Evolutionary conservation across 331 rosid species (phyloP).

Genomic region (Malus hybrid): DNA sequence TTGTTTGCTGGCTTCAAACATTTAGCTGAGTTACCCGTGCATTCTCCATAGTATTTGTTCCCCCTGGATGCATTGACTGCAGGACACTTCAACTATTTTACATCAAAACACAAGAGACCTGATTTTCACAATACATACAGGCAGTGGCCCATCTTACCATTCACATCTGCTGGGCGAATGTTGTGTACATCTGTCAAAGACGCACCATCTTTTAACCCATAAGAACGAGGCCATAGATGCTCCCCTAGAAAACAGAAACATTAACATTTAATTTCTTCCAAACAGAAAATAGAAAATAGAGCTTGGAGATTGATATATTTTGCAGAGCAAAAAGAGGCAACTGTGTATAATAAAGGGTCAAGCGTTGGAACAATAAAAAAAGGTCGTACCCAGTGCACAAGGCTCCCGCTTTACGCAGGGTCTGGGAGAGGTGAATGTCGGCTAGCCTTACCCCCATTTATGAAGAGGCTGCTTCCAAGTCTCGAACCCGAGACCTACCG

Average conservation of each 20-base stretch:
- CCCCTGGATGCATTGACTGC: conserved; percentile 76
- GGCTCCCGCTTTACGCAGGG: too few relatives aligned
- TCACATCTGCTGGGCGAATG: conserved; percentile 67
- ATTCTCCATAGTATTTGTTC: conserved; percentile 68
- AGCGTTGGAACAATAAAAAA: not conserved
- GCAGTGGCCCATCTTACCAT: conserved; percentile 36
- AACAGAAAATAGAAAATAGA: not conserved
- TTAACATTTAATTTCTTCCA: not conserved
- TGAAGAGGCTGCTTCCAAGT: too few relatives aligned
- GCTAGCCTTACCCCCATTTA: too few relatives aligned
- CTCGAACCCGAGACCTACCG: too few relatives aligned
- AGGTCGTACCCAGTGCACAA: too few relatives aligned
- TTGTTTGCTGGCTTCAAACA: conserved; percentile 72
- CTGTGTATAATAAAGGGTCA: not conserved
- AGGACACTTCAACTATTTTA: conserved; percentile 16
- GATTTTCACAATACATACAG: not conserved
- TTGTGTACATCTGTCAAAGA: conserved; percentile 66
- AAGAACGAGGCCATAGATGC: conserved; percentile 83
- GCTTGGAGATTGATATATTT: not conserved
- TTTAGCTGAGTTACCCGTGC: conserved; percentile 27
- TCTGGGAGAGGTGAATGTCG: too few relatives aligned
- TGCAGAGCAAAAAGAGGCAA: not conserved
- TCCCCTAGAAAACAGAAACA: conserved; percentile 41
- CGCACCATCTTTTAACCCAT: conserved; percentile 47
- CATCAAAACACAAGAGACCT: not conserved